phyloP scores from a whole-genome alignment of 2,329 filamentous ascomycete species.

The Pestalotiopsis sp. region DNA sequence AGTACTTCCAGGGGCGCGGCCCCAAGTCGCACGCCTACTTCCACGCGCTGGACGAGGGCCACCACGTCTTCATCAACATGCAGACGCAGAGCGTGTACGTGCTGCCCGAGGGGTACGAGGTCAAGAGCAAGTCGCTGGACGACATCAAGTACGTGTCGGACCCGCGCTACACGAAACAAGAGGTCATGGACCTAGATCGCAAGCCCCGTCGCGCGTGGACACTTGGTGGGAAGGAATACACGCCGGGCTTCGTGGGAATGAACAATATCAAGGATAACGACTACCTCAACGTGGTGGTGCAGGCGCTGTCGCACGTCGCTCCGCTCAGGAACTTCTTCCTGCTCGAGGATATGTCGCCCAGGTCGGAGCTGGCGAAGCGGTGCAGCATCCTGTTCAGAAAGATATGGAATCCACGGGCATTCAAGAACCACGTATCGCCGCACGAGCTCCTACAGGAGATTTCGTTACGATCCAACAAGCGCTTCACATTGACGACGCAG shows the following conservation, averaged over 20 bases:
- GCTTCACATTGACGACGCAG: conserved; percentile 86
- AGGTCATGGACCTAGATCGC: conserved; percentile 80
- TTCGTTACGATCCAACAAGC: conserved; percentile 85
- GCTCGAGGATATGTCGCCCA: conserved; percentile 76
- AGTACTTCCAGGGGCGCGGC: conserved; percentile 93
- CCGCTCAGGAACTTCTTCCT: conserved; percentile 92
- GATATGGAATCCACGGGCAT: conserved; percentile 96
- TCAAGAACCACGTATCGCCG: conserved; percentile 94
- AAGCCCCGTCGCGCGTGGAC: conserved; percentile 69
- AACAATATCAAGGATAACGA: conserved; percentile 99
- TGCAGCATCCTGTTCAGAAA: conserved; percentile 91
- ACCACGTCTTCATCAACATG: conserved; percentile 99
- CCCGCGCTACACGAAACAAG: conserved; percentile 77
- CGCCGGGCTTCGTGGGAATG: conserved; percentile 95
- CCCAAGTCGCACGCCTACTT: conserved; percentile 97
- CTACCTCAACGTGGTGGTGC: conserved; percentile 94
- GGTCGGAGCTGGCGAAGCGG: conserved; percentile 79
- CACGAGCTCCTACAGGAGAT: conserved; percentile 97
- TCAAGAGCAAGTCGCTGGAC: conserved; percentile 89
- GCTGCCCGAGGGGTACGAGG: conserved; percentile 95
- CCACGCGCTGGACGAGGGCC: conserved; percentile 90
- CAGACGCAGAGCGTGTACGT: conserved; percentile 89
- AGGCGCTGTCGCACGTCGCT: conserved; percentile 85
- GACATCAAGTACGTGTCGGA: conserved; percentile 99
- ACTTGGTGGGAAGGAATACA: conserved; percentile 81